Evolutionary conservation across 257 asterid genomes (phyloP), one percentile per base, ranked within the genome.

Genomic region (Dorcoceras hygrometricum): DNA sequence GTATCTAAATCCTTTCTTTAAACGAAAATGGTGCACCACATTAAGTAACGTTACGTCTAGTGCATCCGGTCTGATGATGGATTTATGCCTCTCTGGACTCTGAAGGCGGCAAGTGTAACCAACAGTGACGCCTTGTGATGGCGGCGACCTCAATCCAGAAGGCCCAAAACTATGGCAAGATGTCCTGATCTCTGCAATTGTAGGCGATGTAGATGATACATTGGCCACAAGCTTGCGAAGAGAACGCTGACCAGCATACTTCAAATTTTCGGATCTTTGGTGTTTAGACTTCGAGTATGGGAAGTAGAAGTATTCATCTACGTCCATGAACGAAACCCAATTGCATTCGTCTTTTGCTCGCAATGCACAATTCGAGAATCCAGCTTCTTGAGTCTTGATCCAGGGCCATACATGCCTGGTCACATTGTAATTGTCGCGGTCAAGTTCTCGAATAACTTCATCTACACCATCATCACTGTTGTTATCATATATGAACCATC

Each of bases 351-450:
- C 74, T 75, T 76, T 88, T 18, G 99, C 96, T 73, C 91, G 75
- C 9, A 94, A 80, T 31, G 95, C 95, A 67, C 99, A 94, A 67
- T 90, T 95, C 3, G 99, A 94, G 82, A 94, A 94, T 0, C 99
- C 97, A 11, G 99, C 97, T 80, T 94, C 99, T 67, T 94, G 99
- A 26, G 97, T 90, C 79, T 94, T 94, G 74, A 94, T 81, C 99
- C 99, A 94, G 0, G 98, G 98, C 99, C 99, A 94, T 3, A 82
- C 85, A 55, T 90, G 97, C 83, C 97, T 80, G 0, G 86, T 83
- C 8, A 94, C 87, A 39, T 90, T 90, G 77, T 79, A 82, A 56
- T 73, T 69, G 28, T 80, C 86, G 9, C 3, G 73, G 48, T 80
- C 84, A 25, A 90, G 97, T 11, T 86, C 76, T 46, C 53, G 74